Base-by-base conservation (phyloP, 2,329 filamentous ascomycete species). In the Fusarium succisae region DNA sequence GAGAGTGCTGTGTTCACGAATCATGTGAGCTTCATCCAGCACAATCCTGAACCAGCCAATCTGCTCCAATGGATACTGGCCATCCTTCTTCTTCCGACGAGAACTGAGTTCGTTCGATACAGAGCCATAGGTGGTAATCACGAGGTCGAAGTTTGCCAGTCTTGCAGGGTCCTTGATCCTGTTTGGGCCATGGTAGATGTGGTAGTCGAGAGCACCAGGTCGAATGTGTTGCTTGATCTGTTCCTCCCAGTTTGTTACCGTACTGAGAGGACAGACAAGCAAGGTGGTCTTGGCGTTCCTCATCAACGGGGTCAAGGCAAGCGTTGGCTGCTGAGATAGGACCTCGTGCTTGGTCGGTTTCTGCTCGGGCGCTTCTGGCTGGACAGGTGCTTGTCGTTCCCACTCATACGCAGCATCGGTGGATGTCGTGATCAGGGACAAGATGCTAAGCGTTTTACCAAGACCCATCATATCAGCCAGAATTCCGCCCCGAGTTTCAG, bases 11-110 rank as follows among this genome's bases (percentile, higher is more conserved):
- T 94, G 92, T 77, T 97, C 96, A 32, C 96, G 93, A 74, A 99
- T 98, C 82, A 93, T 93, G 81, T 99, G 96, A 2, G 95, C 96
- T 83, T 99, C 96, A 73, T 98, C 96, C 3, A 98, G 88, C 3
- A 98, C 94, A 61, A 98, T 93, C 26, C 96, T 92, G 81, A 98
- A 98, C 93, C 95, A 97, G 69, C 94, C 94, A 68, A 97, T 90
- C 76, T 93, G 91, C 61, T 92, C 90, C 43, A 98, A 84, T 0
- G 95, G 93, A 73, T 87, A 90, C 12, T 83, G 73, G 4, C 89
- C 90, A 20, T 86, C 84, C 77, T 91, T 93, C 38, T 86, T 84
- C 66, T 90, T 90, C 63, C 86, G 88, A 35, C 92, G 90, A 30
- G 89, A 86, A 50, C 88, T 89, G 22, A 94, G 88, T 79, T 98